Conservation (phyloP, 371 early-diverging fungal species). For the Mortierella sp. region DNA sequence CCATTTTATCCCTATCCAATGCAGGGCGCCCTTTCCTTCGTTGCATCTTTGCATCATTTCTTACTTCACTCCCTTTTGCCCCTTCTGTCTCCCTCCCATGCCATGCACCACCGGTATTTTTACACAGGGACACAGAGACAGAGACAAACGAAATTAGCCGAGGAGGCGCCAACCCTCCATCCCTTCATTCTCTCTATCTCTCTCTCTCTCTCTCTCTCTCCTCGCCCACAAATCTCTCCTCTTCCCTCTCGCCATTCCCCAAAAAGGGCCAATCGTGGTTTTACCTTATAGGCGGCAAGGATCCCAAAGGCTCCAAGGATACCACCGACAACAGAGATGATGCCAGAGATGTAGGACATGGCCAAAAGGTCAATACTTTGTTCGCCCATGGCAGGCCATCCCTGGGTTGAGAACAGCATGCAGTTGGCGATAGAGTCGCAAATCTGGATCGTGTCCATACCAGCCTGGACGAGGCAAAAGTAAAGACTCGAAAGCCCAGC, state of each 20-base stretch:
- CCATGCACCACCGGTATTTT: neutral
- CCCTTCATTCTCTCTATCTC: neutral
- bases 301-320: slow-evolving; percentile 41
- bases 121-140: neutral
- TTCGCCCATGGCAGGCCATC: slow-evolving; percentile 51
- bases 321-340: slow-evolving; percentile 33
- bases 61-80: neutral
- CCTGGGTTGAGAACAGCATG: slow-evolving; percentile 39
- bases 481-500: slow-evolving; percentile 41
- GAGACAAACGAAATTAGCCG: neutral
- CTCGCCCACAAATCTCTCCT: neutral
- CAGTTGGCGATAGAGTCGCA: slow-evolving; percentile 37
- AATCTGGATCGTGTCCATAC: slow-evolving; percentile 26
- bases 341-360: slow-evolving; percentile 53
- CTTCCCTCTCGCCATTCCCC: neutral
- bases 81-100: neutral
- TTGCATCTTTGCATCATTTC: neutral
- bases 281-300: slow-evolving; percentile 49
- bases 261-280: neutral
- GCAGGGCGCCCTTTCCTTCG: neutral
- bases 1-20: neutral
- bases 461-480: slow-evolving; percentile 42
- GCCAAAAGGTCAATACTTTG: slow-evolving; percentile 32
- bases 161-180: neutral
- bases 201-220: neutral